Conservation (phyloP, 208 protist genomes). For the Crithidia fasciculata region DNA sequence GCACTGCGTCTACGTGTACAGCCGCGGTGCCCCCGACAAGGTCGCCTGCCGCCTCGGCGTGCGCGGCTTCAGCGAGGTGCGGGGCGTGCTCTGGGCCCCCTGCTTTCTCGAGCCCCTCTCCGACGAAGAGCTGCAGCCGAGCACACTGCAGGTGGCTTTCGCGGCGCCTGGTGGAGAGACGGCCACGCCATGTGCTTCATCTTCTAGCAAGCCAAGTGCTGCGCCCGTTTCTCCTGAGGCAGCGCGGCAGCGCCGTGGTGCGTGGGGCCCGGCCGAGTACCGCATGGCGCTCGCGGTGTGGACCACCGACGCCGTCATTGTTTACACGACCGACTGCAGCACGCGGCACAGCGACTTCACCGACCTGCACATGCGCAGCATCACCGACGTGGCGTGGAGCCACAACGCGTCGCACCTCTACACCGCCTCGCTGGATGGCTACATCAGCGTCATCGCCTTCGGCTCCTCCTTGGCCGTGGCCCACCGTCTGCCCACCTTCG, state of each 20-base stretch:
- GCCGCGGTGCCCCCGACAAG: slow-evolving; percentile 60
- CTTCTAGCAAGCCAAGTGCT: too few relatives aligned
- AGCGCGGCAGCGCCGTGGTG: slow-evolving; percentile 26
- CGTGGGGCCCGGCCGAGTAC: slow-evolving; percentile 83
- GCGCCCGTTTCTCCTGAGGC: background rate
- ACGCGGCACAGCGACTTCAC: slow-evolving; percentile 89
- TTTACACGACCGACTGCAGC: slow-evolving; percentile 85
- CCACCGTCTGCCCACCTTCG: slow-evolving; percentile 71
- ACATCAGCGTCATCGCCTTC: slow-evolving; percentile 80
- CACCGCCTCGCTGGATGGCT: slow-evolving; percentile 84
- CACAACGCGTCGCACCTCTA: slow-evolving; percentile 60
- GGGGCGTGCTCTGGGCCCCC: slow-evolving; percentile 80
- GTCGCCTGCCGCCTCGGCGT: slow-evolving; percentile 63
- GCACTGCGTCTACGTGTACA: slow-evolving; percentile 86
- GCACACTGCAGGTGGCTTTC: slow-evolving; percentile 12
- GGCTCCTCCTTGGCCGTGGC: slow-evolving; percentile 52
- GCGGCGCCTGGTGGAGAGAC: background rate
- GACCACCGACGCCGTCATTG: slow-evolving; percentile 83
- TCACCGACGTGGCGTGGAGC: slow-evolving; percentile 88
- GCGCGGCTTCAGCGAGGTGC: slow-evolving; percentile 74
- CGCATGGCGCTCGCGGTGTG: slow-evolving; percentile 86
- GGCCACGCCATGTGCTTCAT: too few relatives aligned
- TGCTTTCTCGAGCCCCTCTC: slow-evolving; percentile 74
- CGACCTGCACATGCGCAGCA: slow-evolving; percentile 89
- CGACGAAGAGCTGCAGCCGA: slow-evolving; percentile 15